Percentiles rank a stretch among this genome's conserved stretches.
phyloP scores from a whole-genome alignment of 345 rosid species.

The Eucalyptus regnans region DNA sequence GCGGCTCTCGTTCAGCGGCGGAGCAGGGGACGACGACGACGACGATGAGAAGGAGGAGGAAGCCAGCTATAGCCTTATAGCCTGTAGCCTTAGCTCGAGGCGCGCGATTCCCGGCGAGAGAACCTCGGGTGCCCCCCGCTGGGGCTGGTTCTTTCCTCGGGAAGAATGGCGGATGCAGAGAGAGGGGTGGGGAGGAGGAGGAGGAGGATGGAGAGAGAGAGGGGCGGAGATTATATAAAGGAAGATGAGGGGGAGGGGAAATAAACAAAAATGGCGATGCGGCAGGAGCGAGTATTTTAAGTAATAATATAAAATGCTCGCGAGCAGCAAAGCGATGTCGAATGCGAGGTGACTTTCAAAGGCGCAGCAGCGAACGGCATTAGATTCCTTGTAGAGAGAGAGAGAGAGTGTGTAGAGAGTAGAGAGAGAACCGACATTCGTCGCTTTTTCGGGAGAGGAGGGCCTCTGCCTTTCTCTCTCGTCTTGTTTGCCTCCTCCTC shows the following conservation, averaged over 20 bases:
- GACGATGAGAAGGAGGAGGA: background rate
- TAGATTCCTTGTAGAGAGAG: background rate
- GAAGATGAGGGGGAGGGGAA: background rate
- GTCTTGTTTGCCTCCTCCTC: background rate
- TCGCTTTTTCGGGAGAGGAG: background rate
- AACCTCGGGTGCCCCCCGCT: background rate
- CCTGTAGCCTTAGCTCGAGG: too few species aligned
- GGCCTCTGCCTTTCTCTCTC: background rate
- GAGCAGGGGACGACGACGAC: background rate
- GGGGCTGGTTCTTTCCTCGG: background rate
- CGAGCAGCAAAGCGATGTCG: background rate
- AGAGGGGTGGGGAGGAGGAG: conserved; percentile 5
- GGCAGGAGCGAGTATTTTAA: background rate
- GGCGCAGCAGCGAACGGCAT: background rate
- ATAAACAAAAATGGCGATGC: background rate
- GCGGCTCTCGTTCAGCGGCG: background rate
- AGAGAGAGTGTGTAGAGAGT: conserved; percentile 5
- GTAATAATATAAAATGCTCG: background rate
- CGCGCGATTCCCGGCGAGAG: conserved; percentile 1
- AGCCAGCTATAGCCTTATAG: background rate
- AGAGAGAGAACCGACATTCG: conserved; percentile 22
- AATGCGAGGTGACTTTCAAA: background rate
- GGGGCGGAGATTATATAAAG: background rate
- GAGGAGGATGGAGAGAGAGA: background rate
- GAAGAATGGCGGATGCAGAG: background rate